Percentiles rank a stretch among this genome's conserved stretches.
Evolutionary conservation across 495 filamentous ascomycete species (phyloP).

Genomic region (Recurvomyces mirabilis): DNA sequence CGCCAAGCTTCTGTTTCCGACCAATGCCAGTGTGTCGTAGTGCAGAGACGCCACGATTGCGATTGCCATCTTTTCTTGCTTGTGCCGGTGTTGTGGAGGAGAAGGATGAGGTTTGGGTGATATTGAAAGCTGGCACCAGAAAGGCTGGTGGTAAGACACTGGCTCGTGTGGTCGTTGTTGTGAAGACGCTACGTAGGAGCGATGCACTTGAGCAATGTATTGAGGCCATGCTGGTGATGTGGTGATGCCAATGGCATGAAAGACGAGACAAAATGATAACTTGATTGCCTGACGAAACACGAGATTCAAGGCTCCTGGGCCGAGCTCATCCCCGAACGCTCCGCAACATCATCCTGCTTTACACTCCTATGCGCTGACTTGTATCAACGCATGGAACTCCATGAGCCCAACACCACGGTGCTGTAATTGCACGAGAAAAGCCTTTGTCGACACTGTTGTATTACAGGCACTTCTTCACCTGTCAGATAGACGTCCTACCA

Average conservation of each 20-base stretch:
- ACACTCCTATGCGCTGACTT: too few species aligned
- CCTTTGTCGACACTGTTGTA: too few species aligned
- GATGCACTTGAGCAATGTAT: constrained; percentile 10
- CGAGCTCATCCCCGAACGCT: too few species aligned
- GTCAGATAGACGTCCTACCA: too few species aligned
- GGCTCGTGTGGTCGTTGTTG: background rate
- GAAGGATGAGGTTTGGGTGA: constrained; percentile 4
- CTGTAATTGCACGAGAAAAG: too few species aligned
- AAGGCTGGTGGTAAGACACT: constrained; percentile 13
- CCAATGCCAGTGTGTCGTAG: constrained; percentile 56
- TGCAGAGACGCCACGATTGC: constrained; percentile 66
- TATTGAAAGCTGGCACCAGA: constrained; percentile 16
- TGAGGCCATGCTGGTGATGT: background rate
- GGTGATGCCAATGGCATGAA: background rate
- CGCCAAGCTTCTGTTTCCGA: constrained; percentile 5
- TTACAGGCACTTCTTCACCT: too few species aligned
- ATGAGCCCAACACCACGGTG: too few species aligned
- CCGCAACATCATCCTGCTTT: too few species aligned
- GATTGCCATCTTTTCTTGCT: constrained; percentile 46
- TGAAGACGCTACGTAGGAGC: background rate
- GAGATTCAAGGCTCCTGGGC: too few species aligned
- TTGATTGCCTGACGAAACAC: too few species aligned
- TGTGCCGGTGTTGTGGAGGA: constrained; percentile 31
- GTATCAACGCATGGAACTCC: too few species aligned
- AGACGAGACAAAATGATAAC: background rate